A percentile compares a stretch with the other conserved stretches of the same genome.
phyloP scores from a whole-genome alignment of 1,284 basidiomycete species.

The Rhodotorula sp. region DNA sequence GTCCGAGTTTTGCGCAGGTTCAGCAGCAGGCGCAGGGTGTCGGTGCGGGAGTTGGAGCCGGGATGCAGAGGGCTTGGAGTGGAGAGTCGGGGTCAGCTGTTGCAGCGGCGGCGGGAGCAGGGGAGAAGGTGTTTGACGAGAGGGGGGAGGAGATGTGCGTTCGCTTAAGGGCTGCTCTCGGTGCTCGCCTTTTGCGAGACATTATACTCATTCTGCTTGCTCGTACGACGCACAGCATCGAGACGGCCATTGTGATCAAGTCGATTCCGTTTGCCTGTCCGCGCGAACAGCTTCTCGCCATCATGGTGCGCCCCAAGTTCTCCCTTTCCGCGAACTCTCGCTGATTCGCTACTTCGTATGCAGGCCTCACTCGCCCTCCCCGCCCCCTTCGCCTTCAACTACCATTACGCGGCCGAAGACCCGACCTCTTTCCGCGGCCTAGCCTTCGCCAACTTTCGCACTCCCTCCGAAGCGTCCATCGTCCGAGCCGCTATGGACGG shows the following conservation, averaged over 20 bases:
- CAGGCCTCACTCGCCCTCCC: conserved; percentile 80
- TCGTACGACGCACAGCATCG: conserved; percentile 57
- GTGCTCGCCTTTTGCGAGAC: no score
- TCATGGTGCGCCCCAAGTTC: conserved; percentile 68
- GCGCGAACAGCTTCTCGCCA: conserved; percentile 89
- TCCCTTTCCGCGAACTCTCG: conserved; percentile 26
- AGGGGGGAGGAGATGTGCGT: conserved; percentile 30
- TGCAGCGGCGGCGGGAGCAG: no score
- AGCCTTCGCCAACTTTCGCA: conserved; percentile 97
- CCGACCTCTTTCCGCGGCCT: conserved; percentile 92
- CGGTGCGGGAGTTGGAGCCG: background rate
- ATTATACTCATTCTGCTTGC: background rate
- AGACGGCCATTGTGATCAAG: conserved; percentile 98
- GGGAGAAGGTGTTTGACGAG: background rate
- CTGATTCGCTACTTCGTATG: conserved; percentile 52
- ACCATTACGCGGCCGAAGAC: conserved; percentile 72
- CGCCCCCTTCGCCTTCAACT: conserved; percentile 99
- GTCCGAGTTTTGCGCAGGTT: conserved; percentile 1
- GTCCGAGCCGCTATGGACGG: conserved; percentile 16
- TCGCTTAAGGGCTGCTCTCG: background rate
- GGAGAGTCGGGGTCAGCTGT: no score
- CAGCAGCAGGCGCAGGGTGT: background rate
- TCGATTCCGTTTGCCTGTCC: conserved; percentile 95
- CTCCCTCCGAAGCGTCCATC: conserved; percentile 69
- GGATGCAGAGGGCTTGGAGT: background rate